Percentiles rank a stretch among this genome's conserved stretches.
phyloP scores from a whole-genome alignment of 2,329 filamentous ascomycete species.

The Penicillium digitatum region DNA sequence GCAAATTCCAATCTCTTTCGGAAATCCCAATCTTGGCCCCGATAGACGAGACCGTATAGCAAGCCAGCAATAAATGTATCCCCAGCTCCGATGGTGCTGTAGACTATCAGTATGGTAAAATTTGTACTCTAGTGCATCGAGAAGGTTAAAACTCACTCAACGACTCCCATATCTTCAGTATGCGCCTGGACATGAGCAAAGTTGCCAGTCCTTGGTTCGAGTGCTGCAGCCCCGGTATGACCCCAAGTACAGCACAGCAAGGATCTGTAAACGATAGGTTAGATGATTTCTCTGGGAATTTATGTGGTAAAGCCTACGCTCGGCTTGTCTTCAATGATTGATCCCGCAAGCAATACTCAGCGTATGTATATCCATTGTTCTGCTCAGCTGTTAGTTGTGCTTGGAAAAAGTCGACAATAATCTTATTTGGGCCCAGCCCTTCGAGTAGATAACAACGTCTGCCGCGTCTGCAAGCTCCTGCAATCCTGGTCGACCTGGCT shows the following conservation, averaged over 20 bases:
- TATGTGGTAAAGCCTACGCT: constrained; percentile 43
- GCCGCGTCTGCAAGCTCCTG: constrained; percentile 57
- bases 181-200: constrained; percentile 47
- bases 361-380: constrained; percentile 42
- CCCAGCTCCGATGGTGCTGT: constrained; percentile 66
- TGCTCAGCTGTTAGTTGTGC: constrained; percentile 7
- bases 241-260: constrained; percentile 60
- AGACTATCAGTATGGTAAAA: constrained; percentile 9
- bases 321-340: constrained; percentile 41
- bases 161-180: constrained; percentile 40
- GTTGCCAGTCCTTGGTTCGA: constrained; percentile 36
- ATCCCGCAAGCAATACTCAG: constrained; percentile 51
- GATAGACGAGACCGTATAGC: constrained; percentile 58
- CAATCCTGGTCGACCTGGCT: constrained; percentile 60
- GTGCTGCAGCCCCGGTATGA: constrained; percentile 49
- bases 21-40: constrained; percentile 49
- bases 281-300: neutral
- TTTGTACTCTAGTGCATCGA: neutral
- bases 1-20: constrained; percentile 55
- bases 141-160: constrained; percentile 53
- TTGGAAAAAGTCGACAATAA: too few species aligned
- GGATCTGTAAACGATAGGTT: constrained; percentile 32
- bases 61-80: constrained; percentile 73
- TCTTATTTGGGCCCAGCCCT: constrained; percentile 63
- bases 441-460: constrained; percentile 71